Conservation (phyloP, 768 basidiomycete genomes). For the Paxillus ammoniavirescens region DNA sequence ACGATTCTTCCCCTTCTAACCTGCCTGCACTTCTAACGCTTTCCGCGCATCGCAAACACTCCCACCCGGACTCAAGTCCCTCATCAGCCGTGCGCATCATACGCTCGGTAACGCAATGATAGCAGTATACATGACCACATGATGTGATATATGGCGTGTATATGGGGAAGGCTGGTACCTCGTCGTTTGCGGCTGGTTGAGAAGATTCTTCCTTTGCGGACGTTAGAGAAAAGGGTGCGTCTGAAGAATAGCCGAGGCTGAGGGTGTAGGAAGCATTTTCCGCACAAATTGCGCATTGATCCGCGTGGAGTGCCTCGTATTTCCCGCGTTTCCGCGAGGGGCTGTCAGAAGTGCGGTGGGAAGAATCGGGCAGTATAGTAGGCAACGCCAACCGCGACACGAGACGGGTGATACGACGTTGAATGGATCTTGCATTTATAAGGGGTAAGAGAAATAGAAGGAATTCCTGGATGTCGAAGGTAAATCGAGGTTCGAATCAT, state of each 20-base stretch:
- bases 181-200: slow-evolving; percentile 20
- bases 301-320: slow-evolving; percentile 63
- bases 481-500: not conserved
- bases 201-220: slow-evolving; percentile 16
- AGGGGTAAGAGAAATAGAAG: slow-evolving; percentile 89
- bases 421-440: slow-evolving; percentile 64
- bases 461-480: slow-evolving; percentile 73
- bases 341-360: slow-evolving; percentile 10
- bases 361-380: slow-evolving; percentile 34
- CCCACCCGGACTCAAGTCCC: slow-evolving; percentile 59
- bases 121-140: slow-evolving; percentile 89
- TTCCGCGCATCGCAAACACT: slow-evolving; percentile 78
- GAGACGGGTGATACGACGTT: slow-evolving; percentile 49
- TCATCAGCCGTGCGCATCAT: slow-evolving; percentile 75
- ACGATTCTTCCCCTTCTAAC: slow-evolving; percentile 33
- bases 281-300: slow-evolving; percentile 90
- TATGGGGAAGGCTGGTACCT: slow-evolving; percentile 62
- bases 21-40: slow-evolving; percentile 65
- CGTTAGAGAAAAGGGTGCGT: slow-evolving; percentile 39
- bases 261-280: slow-evolving; percentile 68
- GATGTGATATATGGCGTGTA: slow-evolving; percentile 81
- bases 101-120: slow-evolving; percentile 85
- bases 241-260: slow-evolving; percentile 52
- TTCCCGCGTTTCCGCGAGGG: slow-evolving; percentile 45
- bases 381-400: slow-evolving; percentile 20